Conservation (phyloP, 2,329 filamentous ascomycete genomes). For the Fusarium clavum region DNA sequence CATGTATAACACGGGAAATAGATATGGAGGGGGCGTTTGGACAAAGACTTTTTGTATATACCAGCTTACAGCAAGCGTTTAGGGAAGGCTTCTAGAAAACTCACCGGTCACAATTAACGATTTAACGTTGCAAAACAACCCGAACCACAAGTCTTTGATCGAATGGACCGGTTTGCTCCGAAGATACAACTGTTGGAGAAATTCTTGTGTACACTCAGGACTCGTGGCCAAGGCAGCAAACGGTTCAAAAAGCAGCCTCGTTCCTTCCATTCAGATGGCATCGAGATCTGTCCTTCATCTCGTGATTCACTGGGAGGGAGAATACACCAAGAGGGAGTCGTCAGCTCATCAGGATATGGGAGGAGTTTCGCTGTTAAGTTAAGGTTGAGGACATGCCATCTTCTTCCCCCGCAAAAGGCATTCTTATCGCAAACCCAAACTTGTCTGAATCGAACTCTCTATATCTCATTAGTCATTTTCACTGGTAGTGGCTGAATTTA, state of each 20-base stretch:
- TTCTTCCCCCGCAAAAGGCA: not conserved
- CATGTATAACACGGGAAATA: slow-evolving; percentile 27
- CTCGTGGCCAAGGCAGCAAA: slow-evolving; percentile 11
- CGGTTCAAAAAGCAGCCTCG: not conserved
- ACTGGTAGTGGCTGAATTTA: not conserved
- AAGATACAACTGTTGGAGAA: slow-evolving; percentile 11
- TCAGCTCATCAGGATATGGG: slow-evolving; percentile 8
- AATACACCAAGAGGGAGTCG: slow-evolving; percentile 6
- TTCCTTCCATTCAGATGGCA: not conserved
- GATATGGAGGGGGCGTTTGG: slow-evolving; percentile 17
- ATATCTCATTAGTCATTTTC: not conserved
- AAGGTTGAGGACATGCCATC: not conserved
- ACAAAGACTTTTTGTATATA: not conserved
- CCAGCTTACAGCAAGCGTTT: slow-evolving; percentile 4
- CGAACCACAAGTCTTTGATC: slow-evolving; percentile 12
- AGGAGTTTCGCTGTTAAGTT: not conserved
- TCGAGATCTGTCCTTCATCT: slow-evolving; percentile 24
- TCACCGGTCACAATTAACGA: not conserved
- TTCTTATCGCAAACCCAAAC: not conserved
- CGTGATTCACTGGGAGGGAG: slow-evolving; percentile 26
- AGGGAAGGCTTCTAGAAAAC: slow-evolving; percentile 25
- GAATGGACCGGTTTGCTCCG: slow-evolving; percentile 17
- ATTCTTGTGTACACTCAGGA: slow-evolving; percentile 8
- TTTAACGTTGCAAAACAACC: slow-evolving; percentile 2
- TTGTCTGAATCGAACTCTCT: not conserved